Evolutionary conservation across 768 basidiomycete genomes (phyloP), one percentile per base, ranked within the genome.

Genomic region (Tricholoma hemisulphureum): DNA sequence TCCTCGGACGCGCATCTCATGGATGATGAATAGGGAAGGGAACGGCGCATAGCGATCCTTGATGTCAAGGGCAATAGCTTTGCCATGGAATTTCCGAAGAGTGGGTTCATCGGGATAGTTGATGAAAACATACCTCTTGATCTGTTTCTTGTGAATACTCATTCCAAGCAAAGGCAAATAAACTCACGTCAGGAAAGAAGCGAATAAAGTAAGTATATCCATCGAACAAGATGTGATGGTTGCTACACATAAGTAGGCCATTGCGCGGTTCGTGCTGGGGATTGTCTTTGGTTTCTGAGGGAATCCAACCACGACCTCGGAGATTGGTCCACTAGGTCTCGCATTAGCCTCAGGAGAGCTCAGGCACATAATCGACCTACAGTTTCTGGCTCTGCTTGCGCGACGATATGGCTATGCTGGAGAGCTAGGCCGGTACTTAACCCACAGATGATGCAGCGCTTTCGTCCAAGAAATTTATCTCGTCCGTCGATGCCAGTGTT

Each of bases 1-100:
- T 18, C 64, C 72, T 35, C 69, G 71, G 52, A 72, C 71, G 10
- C 73, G 71, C 69, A 72, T 71, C 60, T 77, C 72, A 45, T 74
- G 74, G 52, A 71, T 61, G 37, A 73, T 67, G 60, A 75, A 72
- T 18, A 45, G 2, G 21, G 43, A 45, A 35, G 71, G 68, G 61
- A 74, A 73, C 0, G 72, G 72, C 9, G 61, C 71, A 56, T 69
- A 26, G 4, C 5, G 52, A 53, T 75, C 63, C 10, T 56, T 57
- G 50, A 66, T 64, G 35, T 76, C 69, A 43, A 76, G 66, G 48
- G 66, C 71, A 24, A 72, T 60, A 21, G 68, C 72, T 63, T 73
- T 75, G n/a, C 71, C 69, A 46, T 75, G 74, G 50, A 59, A 68
- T 48, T 56, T 41, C 53, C 53, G 58, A 61, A 67, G 59, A 37